Conservation (phyloP, 306 rosid genomes). For the Leucaena leucocephala region DNA sequence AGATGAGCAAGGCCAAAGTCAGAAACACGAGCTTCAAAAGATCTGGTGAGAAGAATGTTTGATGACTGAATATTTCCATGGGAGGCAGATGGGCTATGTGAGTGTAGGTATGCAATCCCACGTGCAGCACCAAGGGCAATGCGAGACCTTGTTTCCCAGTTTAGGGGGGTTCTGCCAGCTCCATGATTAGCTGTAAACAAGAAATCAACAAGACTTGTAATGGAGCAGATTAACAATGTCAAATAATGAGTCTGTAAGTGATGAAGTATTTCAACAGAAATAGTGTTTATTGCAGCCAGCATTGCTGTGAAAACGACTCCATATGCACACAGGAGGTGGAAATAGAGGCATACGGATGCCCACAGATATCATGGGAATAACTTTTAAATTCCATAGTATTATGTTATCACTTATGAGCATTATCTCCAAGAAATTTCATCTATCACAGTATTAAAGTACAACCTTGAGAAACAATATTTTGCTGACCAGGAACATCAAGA, state of each 20-base stretch:
- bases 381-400: slow-evolving; percentile 14
- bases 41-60: slow-evolving; percentile 71
- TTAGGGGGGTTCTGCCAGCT: slow-evolving; percentile 81
- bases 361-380: neutral
- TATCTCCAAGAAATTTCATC: slow-evolving; percentile 22
- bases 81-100: slow-evolving; percentile 65
- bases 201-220: slow-evolving; percentile 16
- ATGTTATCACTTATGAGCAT: slow-evolving; percentile 1
- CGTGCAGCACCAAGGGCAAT: slow-evolving; percentile 82
- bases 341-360: neutral
- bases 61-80: slow-evolving; percentile 97
- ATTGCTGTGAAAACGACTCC: slow-evolving; percentile 27
- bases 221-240: neutral
- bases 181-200: slow-evolving; percentile 66
- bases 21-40: slow-evolving; percentile 74
- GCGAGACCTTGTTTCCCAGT: slow-evolving; percentile 84
- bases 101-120: slow-evolving; percentile 76
- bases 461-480: neutral
- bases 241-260: neutral
- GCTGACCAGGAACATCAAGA: slow-evolving; percentile 9
- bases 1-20: slow-evolving; percentile 83
- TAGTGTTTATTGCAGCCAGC: slow-evolving; percentile 6
- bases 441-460: slow-evolving; percentile 5
- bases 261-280: neutral
- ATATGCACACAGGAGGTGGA: slow-evolving; percentile 4